These are phyloP conservation scores for Ophiorrhiza pumila DNA, from an alignment of 257 asterid genomes.

Conservation along the genomic window DNA sequence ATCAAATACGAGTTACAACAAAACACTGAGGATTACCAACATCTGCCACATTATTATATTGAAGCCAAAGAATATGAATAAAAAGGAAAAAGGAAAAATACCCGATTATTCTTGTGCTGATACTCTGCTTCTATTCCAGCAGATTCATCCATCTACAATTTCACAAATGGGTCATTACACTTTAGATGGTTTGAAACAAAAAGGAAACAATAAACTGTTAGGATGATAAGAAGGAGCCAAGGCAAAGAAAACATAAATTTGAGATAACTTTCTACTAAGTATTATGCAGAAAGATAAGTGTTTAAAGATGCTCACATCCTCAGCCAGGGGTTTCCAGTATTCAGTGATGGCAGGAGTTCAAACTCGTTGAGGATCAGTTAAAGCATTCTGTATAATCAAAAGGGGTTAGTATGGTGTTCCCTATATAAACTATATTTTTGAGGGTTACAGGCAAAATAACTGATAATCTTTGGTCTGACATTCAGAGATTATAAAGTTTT, in stretches of 20 bases:
- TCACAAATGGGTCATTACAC: constrained; percentile 10
- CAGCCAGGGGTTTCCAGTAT: constrained; percentile 96
- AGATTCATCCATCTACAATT: constrained; percentile 86
- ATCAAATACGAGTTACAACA: not conserved
- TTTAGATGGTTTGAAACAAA: not conserved
- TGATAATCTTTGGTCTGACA: not conserved
- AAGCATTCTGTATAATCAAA: constrained; percentile 64
- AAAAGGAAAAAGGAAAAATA: constrained; percentile 26
- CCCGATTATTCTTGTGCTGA: constrained; percentile 88
- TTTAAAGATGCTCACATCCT: constrained; percentile 65
- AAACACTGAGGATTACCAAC: not conserved
- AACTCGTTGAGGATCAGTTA: constrained; percentile 85
- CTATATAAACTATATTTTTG: not conserved
- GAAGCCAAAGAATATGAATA: not conserved
- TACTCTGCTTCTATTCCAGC: constrained; percentile 97
- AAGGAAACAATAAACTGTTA: not conserved
- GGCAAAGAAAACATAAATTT: not conserved
- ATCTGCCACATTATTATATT: not conserved
- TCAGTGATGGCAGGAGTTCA: constrained; percentile 74
- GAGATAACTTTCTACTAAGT: constrained; percentile 1
- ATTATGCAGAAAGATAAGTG: constrained; percentile 21
- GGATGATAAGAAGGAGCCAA: not conserved
- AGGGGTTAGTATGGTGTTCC: constrained; percentile 9
- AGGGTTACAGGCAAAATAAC: not conserved
- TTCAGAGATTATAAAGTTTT: not conserved